Percentiles rank a stretch among this genome's conserved stretches.
These are phyloP conservation scores for Ogataea hybrid DNA, from an alignment of 1,139 yeast genomes.

Conservation along the genomic window DNA sequence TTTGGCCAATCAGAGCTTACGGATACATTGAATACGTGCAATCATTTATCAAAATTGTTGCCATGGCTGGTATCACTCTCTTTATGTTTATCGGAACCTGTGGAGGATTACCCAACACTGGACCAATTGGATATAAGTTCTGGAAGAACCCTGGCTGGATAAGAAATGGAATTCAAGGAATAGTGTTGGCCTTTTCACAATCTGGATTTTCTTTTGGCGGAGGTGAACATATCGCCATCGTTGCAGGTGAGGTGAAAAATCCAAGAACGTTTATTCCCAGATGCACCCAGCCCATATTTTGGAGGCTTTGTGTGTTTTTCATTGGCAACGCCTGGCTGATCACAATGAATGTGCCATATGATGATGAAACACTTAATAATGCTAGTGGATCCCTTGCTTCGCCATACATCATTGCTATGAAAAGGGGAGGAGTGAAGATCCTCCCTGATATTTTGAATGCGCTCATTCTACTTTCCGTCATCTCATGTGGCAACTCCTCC, in stretches of 20 bases:
- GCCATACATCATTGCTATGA: constrained; percentile 23
- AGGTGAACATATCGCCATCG: constrained; percentile 52
- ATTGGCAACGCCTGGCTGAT: constrained; percentile 47
- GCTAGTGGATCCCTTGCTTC: constrained; percentile 20
- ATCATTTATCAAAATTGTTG: constrained; percentile 64
- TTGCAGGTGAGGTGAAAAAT: constrained; percentile 55
- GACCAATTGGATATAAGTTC: constrained; percentile 74
- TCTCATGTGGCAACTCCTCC: constrained; percentile 57
- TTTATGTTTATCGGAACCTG: constrained; percentile 69
- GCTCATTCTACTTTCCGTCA: constrained; percentile 49
- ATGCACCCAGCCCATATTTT: constrained; percentile 50
- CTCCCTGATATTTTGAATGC: constrained; percentile 41
- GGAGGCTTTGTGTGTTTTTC: constrained; percentile 48
- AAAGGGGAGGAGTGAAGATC: constrained; percentile 23
- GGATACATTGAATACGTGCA: constrained; percentile 67
- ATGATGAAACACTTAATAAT: constrained; percentile 19
- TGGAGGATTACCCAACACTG: constrained; percentile 65
- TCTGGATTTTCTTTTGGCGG: constrained; percentile 49
- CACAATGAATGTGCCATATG: constrained; percentile 39
- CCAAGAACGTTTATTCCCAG: constrained; percentile 52
- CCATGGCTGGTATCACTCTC: constrained; percentile 68
- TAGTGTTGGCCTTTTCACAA: constrained; percentile 21
- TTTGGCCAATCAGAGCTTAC: constrained; percentile 57
- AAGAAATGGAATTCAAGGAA: constrained; percentile 24
- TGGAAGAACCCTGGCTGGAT: constrained; percentile 61